Conservation (phyloP, 148 eudicot genomes). For the Nyssa sinensis region DNA sequence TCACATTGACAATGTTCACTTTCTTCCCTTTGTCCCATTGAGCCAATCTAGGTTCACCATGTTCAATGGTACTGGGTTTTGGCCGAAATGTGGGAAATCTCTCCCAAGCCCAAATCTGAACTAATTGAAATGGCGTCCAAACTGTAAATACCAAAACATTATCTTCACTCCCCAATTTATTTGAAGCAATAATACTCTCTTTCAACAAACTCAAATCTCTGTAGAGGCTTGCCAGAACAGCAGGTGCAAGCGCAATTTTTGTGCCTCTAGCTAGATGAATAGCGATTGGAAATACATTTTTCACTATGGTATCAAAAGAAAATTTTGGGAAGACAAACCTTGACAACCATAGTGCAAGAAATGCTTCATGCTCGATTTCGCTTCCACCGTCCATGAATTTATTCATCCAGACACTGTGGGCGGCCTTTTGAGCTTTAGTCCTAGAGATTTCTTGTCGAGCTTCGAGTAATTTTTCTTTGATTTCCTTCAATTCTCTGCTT, state of each 20-base stretch:
- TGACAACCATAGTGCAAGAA: slow-evolving; percentile 35
- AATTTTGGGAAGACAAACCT: slow-evolving; percentile 33
- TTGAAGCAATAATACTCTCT: neutral
- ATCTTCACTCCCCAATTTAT: neutral
- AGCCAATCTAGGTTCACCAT: slow-evolving; percentile 37
- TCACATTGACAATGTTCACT: slow-evolving; percentile 18
- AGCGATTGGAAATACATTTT: slow-evolving; percentile 25
- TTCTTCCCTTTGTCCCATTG: slow-evolving; percentile 35
- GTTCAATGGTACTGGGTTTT: slow-evolving; percentile 9
- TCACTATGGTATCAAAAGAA: slow-evolving; percentile 1
- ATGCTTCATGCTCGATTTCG: slow-evolving; percentile 35
- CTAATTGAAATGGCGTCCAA: slow-evolving; percentile 37
- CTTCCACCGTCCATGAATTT: slow-evolving; percentile 17
- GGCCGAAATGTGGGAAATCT: slow-evolving; percentile 44
- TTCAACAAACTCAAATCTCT: slow-evolving; percentile 41
- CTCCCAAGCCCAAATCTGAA: slow-evolving; percentile 64
- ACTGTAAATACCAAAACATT: slow-evolving; percentile 5
- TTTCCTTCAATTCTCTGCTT: slow-evolving; percentile 5
- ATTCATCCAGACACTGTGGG: slow-evolving; percentile 26
- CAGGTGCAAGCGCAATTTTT: slow-evolving; percentile 37
- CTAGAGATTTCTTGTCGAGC: neutral
- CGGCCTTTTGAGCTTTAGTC: neutral
- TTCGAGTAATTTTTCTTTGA: slow-evolving; percentile 8
- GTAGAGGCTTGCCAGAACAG: slow-evolving; percentile 41
- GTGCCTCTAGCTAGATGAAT: slow-evolving; percentile 38